Conservation (phyloP, 2,329 filamentous ascomycete genomes). For the Trichoderma polysporum region DNA sequence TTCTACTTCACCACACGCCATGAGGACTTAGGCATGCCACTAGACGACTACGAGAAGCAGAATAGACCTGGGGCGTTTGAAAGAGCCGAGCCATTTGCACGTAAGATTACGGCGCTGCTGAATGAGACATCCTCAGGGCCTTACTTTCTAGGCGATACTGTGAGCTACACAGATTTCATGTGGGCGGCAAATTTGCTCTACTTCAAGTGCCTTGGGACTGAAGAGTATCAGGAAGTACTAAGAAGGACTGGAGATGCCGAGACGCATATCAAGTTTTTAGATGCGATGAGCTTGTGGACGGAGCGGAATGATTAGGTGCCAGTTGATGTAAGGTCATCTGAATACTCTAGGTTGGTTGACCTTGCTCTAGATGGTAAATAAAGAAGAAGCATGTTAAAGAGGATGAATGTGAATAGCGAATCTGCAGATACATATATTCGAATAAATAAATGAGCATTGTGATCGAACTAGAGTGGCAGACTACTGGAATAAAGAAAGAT, state of each 20-base stretch:
- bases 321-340: background rate
- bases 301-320: background rate
- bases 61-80: background rate
- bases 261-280: background rate
- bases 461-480: too few species aligned
- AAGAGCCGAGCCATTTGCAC: background rate
- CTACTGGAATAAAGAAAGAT: too few species aligned
- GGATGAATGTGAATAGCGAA: too few species aligned
- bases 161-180: conserved; percentile 9
- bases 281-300: conserved; percentile 1
- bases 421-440: too few species aligned
- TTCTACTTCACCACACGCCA: background rate
- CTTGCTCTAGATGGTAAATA: background rate
- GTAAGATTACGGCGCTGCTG: conserved; percentile 5
- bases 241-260: background rate
- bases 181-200: conserved; percentile 9
- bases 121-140: background rate
- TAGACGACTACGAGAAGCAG: background rate
- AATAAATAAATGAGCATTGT: too few species aligned
- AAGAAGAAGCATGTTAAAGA: background rate
- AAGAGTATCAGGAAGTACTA: background rate
- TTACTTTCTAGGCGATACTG: background rate
- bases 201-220: background rate
- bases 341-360: background rate
- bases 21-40: conserved; percentile 1